Conservation (phyloP, 176 grass and related monocot genomes). For the Zea mays region Zm-B73-REFERENCE-NAM-5.0 NC_050096.1:116994001-116994500, state of each 20-base stretch:
- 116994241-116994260: slow-evolving; percentile 32
- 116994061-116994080: no score
- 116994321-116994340: slow-evolving; percentile 36
- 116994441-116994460: slow-evolving; percentile 24
- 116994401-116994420: slow-evolving; percentile 35
- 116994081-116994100: no score
- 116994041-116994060: no score
- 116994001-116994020: no score
- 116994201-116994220: neutral
- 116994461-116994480: slow-evolving; percentile 27
- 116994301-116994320: slow-evolving; percentile 20
- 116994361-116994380: slow-evolving; percentile 39
- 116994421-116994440: slow-evolving; percentile 39
- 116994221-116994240: slow-evolving; percentile 35
- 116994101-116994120: no score
- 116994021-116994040: no score
- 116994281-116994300: slow-evolving; percentile 36
- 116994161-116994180: neutral
- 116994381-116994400: slow-evolving; percentile 35
- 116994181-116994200: neutral
- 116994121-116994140: no score
- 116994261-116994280: slow-evolving; percentile 30
- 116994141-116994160: neutral
- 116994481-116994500: slow-evolving; percentile 44
- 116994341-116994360: slow-evolving; percentile 16